phyloP scores from a whole-genome alignment of 768 basidiomycete genomes.

The Leccinellum luteum region DNA sequence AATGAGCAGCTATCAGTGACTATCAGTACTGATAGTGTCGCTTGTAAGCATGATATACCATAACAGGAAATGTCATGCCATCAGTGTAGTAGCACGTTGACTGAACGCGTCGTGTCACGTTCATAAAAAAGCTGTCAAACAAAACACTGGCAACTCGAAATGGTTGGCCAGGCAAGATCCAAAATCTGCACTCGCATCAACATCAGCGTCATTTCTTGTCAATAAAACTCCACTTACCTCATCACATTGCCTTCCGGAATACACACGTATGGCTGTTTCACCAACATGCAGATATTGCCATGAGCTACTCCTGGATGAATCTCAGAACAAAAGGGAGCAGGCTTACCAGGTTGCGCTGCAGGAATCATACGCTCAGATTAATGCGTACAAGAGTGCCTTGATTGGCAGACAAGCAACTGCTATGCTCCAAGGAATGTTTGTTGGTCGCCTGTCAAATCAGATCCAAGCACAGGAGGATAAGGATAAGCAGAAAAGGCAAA shows the following conservation, averaged over 20 bases:
- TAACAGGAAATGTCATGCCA: too few species aligned
- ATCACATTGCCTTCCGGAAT: neutral
- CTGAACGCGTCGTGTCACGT: too few species aligned
- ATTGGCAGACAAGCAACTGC: conserved; percentile 11
- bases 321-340: neutral
- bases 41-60: too few species aligned
- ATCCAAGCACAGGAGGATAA: conserved; percentile 18
- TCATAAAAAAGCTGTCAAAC: neutral
- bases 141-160: too few species aligned
- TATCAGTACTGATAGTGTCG: too few species aligned
- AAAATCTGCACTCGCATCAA: neutral
- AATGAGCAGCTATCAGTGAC: too few species aligned
- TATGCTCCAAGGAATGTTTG: conserved; percentile 15
- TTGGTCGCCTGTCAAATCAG: conserved; percentile 10
- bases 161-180: neutral
- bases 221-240: conserved; percentile 1
- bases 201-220: conserved; percentile 9
- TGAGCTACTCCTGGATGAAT: neutral
- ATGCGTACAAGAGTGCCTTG: conserved; percentile 5
- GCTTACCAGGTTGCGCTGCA: neutral
- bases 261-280: neutral
- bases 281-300: neutral
- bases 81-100: too few species aligned
- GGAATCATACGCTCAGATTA: neutral
- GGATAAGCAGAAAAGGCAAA: conserved; percentile 11